Evolutionary conservation across 1,284 basidiomycete genomes (phyloP).

Genomic region (Trametes versicolor): DNA sequence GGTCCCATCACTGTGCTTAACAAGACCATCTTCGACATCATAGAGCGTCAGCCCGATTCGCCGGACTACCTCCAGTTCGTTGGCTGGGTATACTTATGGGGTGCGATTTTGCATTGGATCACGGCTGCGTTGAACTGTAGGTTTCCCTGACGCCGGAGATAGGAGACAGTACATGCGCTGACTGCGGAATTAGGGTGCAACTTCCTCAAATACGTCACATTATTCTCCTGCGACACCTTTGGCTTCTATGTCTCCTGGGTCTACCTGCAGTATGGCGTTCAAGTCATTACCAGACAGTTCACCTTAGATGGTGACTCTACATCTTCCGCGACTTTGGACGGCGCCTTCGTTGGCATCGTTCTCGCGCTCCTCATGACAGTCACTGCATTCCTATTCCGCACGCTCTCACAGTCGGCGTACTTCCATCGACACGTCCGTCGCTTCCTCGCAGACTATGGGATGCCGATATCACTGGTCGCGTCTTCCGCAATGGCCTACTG

Average conservation of each 20-base stretch:
- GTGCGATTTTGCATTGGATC: slow-evolving; percentile 91
- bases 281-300: slow-evolving; percentile 84
- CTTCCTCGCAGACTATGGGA: slow-evolving; percentile 88
- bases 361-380: slow-evolving; percentile 83
- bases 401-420: slow-evolving; percentile 67
- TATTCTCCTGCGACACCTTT: slow-evolving; percentile 94
- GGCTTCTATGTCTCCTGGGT: slow-evolving; percentile 92
- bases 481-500: slow-evolving; percentile 84
- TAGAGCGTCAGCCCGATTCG: slow-evolving; percentile 62
- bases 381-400: slow-evolving; percentile 77
- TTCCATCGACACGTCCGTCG: slow-evolving; percentile 79
- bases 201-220: slow-evolving; percentile 87
- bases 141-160: slow-evolving; percentile 36
- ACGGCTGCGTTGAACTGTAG: slow-evolving; percentile 86
- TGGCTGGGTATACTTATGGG: slow-evolving; percentile 95
- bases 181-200: slow-evolving; percentile 64
- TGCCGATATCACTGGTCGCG: slow-evolving; percentile 86
- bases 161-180: slow-evolving; percentile 4
- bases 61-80: slow-evolving; percentile 89
- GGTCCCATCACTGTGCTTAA: slow-evolving; percentile 93
- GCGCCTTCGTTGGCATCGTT: slow-evolving; percentile 78
- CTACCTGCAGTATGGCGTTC: slow-evolving; percentile 91
- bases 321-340: slow-evolving; percentile 51
- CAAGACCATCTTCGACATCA: slow-evolving; percentile 89
- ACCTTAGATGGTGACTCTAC: slow-evolving; percentile 44